Conservation (phyloP, 495 filamentous ascomycete species). For the Penicillium pancosmium region DNA sequence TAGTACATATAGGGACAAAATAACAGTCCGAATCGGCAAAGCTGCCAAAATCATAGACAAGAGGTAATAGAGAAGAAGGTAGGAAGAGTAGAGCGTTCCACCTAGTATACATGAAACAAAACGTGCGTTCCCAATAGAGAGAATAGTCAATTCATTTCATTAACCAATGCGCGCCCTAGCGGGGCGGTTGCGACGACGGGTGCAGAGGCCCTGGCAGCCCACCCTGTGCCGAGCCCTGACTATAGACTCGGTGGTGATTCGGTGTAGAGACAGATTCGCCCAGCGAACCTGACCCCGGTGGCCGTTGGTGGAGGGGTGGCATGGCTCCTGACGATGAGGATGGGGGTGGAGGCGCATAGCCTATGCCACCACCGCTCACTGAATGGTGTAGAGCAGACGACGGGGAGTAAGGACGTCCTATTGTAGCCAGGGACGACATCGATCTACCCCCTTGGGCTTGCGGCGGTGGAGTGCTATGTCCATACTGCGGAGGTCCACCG, state of each 20-base stretch:
- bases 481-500: slow-evolving; percentile 34
- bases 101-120: background rate
- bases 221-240: slow-evolving; percentile 40
- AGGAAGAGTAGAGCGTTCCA: background rate
- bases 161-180: slow-evolving; percentile 17
- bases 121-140: background rate
- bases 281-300: slow-evolving; percentile 31
- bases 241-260: slow-evolving; percentile 47
- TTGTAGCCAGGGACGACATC: slow-evolving; percentile 33
- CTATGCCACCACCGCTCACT: slow-evolving; percentile 32
- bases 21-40: slow-evolving; percentile 8
- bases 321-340: slow-evolving; percentile 27
- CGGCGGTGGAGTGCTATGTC: slow-evolving; percentile 42
- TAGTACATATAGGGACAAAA: slow-evolving; percentile 26
- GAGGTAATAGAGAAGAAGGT: slow-evolving; percentile 5
- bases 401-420: slow-evolving; percentile 47
- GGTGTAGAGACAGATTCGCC: slow-evolving; percentile 27
- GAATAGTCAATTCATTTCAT: slow-evolving; percentile 1
- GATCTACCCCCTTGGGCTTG: slow-evolving; percentile 36
- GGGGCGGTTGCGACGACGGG: slow-evolving; percentile 36
- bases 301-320: slow-evolving; percentile 39
- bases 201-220: slow-evolving; percentile 31
- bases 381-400: slow-evolving; percentile 39
- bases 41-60: slow-evolving; percentile 10
- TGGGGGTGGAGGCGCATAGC: slow-evolving; percentile 36